A percentile compares a stretch with the other conserved stretches of the same genome.
These are phyloP conservation scores for Talinum fruticosum DNA, from an alignment of 148 eudicot species.

Conservation along the genomic window DNA sequence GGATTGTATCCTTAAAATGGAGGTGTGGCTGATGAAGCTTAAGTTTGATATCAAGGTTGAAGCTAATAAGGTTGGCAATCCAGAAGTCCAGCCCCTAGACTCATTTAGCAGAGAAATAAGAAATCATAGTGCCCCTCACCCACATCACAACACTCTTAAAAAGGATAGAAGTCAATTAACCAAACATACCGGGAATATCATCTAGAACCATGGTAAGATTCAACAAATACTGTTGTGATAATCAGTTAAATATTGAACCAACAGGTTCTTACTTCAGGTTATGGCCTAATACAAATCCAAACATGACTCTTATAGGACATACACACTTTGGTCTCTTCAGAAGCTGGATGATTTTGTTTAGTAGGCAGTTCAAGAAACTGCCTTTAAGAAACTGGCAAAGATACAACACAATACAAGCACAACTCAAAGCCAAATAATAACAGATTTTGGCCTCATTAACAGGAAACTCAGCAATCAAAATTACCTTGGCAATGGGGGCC, in stretches of 20 bases:
- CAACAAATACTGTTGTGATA: background rate
- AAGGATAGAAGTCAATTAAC: background rate
- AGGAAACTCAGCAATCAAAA: background rate
- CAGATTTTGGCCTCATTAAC: background rate
- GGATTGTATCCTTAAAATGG: background rate
- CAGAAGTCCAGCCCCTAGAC: background rate
- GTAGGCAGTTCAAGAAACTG: background rate
- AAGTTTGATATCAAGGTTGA: background rate
- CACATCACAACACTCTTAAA: background rate
- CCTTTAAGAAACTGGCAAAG: too few relatives aligned
- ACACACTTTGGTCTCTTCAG: too few relatives aligned
- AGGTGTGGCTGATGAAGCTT: background rate
- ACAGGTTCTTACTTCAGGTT: background rate
- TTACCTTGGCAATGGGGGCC: slow-evolving; percentile 99
- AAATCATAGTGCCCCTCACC: background rate
- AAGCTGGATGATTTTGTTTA: too few relatives aligned
- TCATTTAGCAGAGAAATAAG: background rate
- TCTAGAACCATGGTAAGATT: background rate
- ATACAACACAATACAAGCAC: background rate
- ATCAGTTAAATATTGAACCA: background rate
- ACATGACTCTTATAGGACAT: background rate
- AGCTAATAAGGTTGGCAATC: background rate
- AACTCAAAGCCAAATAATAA: background rate
- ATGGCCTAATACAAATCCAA: background rate
- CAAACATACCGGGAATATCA: background rate